Evolutionary conservation across 768 basidiomycete species (phyloP).

Genomic region (Boletus subcaerulescens): DNA sequence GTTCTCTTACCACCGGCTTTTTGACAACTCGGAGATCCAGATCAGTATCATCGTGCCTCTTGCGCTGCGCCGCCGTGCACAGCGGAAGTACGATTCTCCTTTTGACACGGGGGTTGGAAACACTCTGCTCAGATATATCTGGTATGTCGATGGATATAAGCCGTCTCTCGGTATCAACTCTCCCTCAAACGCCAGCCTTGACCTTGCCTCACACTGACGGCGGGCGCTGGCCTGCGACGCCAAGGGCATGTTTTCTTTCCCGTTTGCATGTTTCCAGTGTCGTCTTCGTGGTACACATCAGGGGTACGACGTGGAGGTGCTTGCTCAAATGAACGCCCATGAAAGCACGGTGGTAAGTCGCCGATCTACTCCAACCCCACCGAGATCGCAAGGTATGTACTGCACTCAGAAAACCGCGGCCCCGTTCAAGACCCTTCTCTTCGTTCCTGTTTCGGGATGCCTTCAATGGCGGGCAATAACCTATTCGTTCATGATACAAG

Average conservation of each 20-base stretch:
- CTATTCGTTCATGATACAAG: slow-evolving; percentile 9
- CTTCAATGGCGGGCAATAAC: neutral
- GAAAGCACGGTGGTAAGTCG: slow-evolving; percentile 1
- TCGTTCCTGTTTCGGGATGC: slow-evolving; percentile 2
- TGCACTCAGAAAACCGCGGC: neutral
- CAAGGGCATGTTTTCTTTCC: neutral
- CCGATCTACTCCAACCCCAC: neutral
- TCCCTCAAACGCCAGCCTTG: neutral
- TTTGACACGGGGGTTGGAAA: neutral
- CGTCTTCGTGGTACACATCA: neutral
- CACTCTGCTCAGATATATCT: neutral
- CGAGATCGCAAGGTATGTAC: too few species aligned
- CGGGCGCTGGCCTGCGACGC: neutral
- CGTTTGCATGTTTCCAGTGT: neutral
- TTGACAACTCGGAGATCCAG: slow-evolving; percentile 2
- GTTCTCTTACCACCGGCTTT: neutral
- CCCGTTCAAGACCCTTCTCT: slow-evolving; percentile 6
- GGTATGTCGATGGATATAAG: neutral
- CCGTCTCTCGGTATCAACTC: slow-evolving; percentile 2
- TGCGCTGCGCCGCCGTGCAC: slow-evolving; percentile 12
- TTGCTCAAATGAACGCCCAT: neutral
- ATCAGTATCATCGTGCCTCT: slow-evolving; percentile 8
- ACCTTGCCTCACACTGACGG: neutral
- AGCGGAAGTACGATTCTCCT: slow-evolving; percentile 1
- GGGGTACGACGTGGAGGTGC: neutral